These are phyloP conservation scores for Colletotrichum agaves DNA, from an alignment of 2,329 filamentous ascomycete genomes.

Conservation along the genomic window DNA sequence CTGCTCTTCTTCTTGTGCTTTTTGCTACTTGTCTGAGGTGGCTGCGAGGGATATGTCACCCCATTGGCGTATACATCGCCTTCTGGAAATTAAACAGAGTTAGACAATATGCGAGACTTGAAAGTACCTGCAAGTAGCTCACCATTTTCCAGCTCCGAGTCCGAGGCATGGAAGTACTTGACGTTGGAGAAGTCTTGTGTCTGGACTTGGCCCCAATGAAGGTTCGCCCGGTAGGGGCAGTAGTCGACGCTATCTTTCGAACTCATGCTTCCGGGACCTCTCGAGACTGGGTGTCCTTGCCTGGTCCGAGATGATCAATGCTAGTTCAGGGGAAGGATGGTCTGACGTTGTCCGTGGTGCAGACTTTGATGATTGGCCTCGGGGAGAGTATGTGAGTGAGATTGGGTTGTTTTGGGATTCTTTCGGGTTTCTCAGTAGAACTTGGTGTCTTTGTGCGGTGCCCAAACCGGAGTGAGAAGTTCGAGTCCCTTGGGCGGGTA, in stretches of 20 bases:
- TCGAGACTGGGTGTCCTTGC: conserved; percentile 31
- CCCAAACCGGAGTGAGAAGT: conserved; percentile 29
- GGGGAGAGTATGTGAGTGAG: not conserved
- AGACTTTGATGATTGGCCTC: not conserved
- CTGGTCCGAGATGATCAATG: conserved; percentile 31
- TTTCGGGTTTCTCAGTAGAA: not conserved
- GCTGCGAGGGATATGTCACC: conserved; percentile 25
- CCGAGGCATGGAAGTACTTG: conserved; percentile 51
- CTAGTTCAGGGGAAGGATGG: conserved; percentile 14
- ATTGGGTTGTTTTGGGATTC: conserved; percentile 11
- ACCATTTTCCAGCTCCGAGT: conserved; percentile 49
- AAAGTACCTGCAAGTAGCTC: conserved; percentile 3
- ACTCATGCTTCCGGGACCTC: conserved; percentile 53
- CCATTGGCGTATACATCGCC: conserved; percentile 32
- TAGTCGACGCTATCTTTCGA: conserved; percentile 49
- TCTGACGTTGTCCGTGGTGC: conserved; percentile 10
- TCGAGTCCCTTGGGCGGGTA: conserved; percentile 37
- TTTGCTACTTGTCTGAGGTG: conserved; percentile 24
- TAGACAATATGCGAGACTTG: not conserved
- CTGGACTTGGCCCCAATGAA: conserved; percentile 52
- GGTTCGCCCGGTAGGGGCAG: conserved; percentile 52
- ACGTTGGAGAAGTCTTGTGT: conserved; percentile 56
- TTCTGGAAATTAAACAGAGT: conserved; percentile 9
- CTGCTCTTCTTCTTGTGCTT: conserved; percentile 40
- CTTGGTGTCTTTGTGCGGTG: conserved; percentile 22